Conservation (phyloP, 2,329 filamentous ascomycete genomes). For the Akanthomyces dipterigenus region DNA sequence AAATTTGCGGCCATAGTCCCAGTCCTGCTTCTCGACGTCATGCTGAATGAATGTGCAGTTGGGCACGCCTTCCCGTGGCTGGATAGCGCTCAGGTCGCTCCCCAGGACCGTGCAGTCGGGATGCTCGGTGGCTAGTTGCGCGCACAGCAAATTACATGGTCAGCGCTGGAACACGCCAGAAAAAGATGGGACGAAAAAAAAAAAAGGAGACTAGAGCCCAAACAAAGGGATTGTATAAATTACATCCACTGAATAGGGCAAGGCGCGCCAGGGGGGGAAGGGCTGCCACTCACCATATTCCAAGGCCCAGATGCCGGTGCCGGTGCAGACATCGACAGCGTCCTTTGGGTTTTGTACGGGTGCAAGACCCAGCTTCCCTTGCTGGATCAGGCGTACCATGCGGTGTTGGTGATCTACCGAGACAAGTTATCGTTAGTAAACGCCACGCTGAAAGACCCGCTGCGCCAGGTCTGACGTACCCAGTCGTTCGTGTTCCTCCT, state of each 20-base stretch:
- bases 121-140: neutral
- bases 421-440: neutral
- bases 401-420: slow-evolving; percentile 31
- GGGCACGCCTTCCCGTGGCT: slow-evolving; percentile 22
- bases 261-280: neutral
- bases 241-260: too few relatives aligned
- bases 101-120: slow-evolving; percentile 8
- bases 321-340: slow-evolving; percentile 45
- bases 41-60: slow-evolving; percentile 9
- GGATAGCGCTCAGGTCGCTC: slow-evolving; percentile 36
- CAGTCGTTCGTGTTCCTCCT: slow-evolving; percentile 19
- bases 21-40: slow-evolving; percentile 10
- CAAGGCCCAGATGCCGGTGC: slow-evolving; percentile 47
- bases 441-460: neutral
- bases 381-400: slow-evolving; percentile 28
- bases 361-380: slow-evolving; percentile 36
- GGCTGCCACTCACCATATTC: slow-evolving; percentile 30
- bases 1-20: slow-evolving; percentile 28
- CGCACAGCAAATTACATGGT: neutral
- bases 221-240: neutral
- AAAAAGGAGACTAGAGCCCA: neutral
- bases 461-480: slow-evolving; percentile 12
- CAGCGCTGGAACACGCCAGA: neutral
- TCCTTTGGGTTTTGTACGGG: slow-evolving; percentile 35
- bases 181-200: neutral